Percentiles rank a stretch among this genome's conserved stretches.
These are phyloP conservation scores for Suhomyces xylopsoci DNA, from an alignment of 805 yeast genomes.

Conservation along the genomic window DNA sequence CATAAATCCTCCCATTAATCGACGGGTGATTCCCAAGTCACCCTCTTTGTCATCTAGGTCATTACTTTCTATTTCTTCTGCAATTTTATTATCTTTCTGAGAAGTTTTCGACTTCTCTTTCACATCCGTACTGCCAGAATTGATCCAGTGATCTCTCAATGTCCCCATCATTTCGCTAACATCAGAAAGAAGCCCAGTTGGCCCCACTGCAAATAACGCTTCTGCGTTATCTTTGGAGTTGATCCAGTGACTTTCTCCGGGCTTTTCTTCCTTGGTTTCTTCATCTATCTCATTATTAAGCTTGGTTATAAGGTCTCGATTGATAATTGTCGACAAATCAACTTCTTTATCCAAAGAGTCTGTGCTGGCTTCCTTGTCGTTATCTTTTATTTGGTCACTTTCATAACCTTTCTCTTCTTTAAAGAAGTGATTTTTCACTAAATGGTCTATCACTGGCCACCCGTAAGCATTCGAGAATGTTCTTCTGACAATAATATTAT, in stretches of 20 bases:
- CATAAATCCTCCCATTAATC: conserved; percentile 22
- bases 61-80: background rate
- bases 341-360: conserved; percentile 29
- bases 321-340: conserved; percentile 26
- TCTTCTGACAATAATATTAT: conserved; percentile 85
- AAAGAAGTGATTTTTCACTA: conserved; percentile 64
- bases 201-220: conserved; percentile 54
- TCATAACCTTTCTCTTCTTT: conserved; percentile 11
- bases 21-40: conserved; percentile 11
- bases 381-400: conserved; percentile 2
- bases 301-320: conserved; percentile 33
- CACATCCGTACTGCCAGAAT: conserved; percentile 5
- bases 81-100: background rate
- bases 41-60: conserved; percentile 6
- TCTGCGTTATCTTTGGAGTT: conserved; percentile 40
- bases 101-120: background rate
- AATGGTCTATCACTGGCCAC: conserved; percentile 86
- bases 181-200: conserved; percentile 67
- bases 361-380: background rate
- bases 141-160: conserved; percentile 37
- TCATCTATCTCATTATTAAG: conserved; percentile 36
- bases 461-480: conserved; percentile 92
- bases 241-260: conserved; percentile 49
- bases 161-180: conserved; percentile 57
- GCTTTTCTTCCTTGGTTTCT: conserved; percentile 14